These are phyloP conservation scores for Myriosclerotinia curreyana DNA, from an alignment of 2,329 filamentous ascomycete genomes.

Conservation along the genomic window DNA sequence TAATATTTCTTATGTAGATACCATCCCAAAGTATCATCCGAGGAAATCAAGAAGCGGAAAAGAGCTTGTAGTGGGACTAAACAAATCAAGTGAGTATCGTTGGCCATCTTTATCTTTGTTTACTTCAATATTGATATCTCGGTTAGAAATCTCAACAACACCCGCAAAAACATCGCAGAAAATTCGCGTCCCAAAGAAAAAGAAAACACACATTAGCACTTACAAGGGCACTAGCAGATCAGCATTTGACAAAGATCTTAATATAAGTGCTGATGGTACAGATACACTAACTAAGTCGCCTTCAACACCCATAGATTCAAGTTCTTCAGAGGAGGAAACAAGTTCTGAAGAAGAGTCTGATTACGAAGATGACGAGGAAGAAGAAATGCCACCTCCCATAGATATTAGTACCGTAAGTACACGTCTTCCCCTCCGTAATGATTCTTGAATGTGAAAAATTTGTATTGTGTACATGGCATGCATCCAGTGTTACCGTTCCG, in stretches of 20 bases:
- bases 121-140: slow-evolving; percentile 17
- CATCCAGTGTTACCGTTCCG: background rate
- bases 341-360: slow-evolving; percentile 39
- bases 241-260: slow-evolving; percentile 27
- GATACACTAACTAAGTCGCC: slow-evolving; percentile 22
- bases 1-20: slow-evolving; percentile 27
- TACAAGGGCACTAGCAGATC: slow-evolving; percentile 35
- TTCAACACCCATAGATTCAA: slow-evolving; percentile 35
- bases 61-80: slow-evolving; percentile 35
- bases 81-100: slow-evolving; percentile 34
- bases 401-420: slow-evolving; percentile 38
- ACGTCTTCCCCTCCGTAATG: background rate
- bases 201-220: slow-evolving; percentile 29
- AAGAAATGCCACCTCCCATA: slow-evolving; percentile 28
- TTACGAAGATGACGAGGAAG: slow-evolving; percentile 37
- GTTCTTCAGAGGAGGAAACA: slow-evolving; percentile 37
- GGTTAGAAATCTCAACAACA: slow-evolving; percentile 28
- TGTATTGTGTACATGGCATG: background rate
- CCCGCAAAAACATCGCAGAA: slow-evolving; percentile 32
- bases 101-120: slow-evolving; percentile 11
- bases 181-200: slow-evolving; percentile 30
- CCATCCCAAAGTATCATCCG: slow-evolving; percentile 38
- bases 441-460: background rate
- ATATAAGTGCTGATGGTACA: slow-evolving; percentile 28
- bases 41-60: slow-evolving; percentile 37